These are phyloP conservation scores for Pseudocercospora pini-densiflorae DNA, from an alignment of 2,329 filamentous ascomycete species.

Conservation along the genomic window DNA sequence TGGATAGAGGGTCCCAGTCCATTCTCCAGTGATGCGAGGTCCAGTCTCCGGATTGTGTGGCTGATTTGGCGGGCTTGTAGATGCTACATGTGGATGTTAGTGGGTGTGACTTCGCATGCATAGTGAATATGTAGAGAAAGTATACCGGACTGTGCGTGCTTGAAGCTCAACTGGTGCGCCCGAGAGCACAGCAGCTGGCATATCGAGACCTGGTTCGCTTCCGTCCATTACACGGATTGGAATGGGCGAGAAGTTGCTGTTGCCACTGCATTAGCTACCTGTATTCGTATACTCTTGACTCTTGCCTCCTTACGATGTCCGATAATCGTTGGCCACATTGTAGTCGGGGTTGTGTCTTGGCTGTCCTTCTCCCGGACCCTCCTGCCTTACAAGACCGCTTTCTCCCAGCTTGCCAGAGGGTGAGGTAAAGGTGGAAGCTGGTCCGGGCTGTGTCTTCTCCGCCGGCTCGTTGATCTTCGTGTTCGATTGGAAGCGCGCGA, in stretches of 20 bases:
- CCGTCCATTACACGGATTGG: conserved; percentile 90
- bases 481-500: conserved; percentile 28
- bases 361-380: conserved; percentile 56
- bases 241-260: conserved; percentile 85
- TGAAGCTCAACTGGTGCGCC: conserved; percentile 94
- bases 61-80: conserved; percentile 88
- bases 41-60: conserved; percentile 93
- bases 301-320: conserved; percentile 73
- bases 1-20: conserved; percentile 94
- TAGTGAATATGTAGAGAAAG: not conserved
- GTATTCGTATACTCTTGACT: not conserved
- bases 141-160: conserved; percentile 89
- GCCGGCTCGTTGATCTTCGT: conserved; percentile 21
- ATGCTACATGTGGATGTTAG: conserved; percentile 64
- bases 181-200: conserved; percentile 84
- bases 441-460: conserved; percentile 18
- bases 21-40: conserved; percentile 87
- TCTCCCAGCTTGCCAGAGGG: conserved; percentile 17
- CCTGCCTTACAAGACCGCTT: conserved; percentile 55
- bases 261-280: conserved; percentile 33
- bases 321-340: conserved; percentile 78
- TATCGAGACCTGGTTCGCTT: conserved; percentile 74
- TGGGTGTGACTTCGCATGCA: not conserved
- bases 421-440: conserved; percentile 22
- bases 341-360: conserved; percentile 79